These are phyloP conservation scores for Firmiana major DNA, from an alignment of 345 rosid genomes.

Conservation along the genomic window DNA sequence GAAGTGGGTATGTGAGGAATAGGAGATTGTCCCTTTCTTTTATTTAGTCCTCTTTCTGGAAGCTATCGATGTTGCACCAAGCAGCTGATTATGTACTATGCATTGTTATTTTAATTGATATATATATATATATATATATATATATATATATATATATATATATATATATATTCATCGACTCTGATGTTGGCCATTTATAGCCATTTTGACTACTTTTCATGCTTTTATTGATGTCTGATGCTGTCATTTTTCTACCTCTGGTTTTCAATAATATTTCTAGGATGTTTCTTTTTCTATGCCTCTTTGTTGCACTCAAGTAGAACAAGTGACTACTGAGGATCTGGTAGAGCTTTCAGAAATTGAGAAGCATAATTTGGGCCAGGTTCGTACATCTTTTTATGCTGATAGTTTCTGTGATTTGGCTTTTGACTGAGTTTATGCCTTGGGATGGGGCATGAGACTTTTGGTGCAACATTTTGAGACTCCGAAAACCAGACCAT, in stretches of 20 bases:
- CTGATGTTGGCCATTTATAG: neutral
- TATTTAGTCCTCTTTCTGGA: neutral
- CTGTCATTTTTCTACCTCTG: neutral
- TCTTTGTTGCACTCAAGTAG: slow-evolving; percentile 79
- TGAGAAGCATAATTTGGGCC: slow-evolving; percentile 88
- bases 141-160: too few species aligned
- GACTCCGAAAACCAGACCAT: neutral
- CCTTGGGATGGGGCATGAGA: neutral
- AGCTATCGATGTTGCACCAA: neutral
- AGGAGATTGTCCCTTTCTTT: neutral
- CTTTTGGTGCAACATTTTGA: neutral
- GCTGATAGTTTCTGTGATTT: slow-evolving; percentile 6
- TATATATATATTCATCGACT: neutral
- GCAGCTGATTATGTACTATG: neutral
- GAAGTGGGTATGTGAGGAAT: neutral
- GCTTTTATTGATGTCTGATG: slow-evolving; percentile 9
- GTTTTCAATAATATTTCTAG: slow-evolving; percentile 32
- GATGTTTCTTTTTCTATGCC: slow-evolving; percentile 92
- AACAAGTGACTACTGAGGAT: slow-evolving; percentile 74
- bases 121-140: neutral
- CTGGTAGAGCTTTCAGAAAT: slow-evolving; percentile 91
- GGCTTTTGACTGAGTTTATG: neutral
- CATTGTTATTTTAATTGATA: neutral
- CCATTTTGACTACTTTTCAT: neutral
- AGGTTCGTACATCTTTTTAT: slow-evolving; percentile 52